Base-by-base conservation (phyloP, 2,329 filamentous ascomycete species). In the Lachnellula occidentalis region DNA sequence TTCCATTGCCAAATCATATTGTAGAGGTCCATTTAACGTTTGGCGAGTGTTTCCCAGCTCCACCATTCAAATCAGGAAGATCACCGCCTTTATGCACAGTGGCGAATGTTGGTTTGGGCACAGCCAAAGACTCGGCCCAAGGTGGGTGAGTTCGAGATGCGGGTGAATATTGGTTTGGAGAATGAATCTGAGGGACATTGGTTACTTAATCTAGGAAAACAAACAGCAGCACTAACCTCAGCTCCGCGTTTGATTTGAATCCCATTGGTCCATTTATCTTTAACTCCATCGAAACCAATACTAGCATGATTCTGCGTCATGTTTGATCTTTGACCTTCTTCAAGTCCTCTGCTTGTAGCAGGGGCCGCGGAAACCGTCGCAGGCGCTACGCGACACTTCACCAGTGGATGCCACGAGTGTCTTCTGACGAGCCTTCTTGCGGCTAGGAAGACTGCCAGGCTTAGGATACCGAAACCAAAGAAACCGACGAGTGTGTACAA, bases 91-190 rank as follows among this genome's bases (percentile, higher is more conserved):
- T 58, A 6, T 58, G 57, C 21, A 64, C 50, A 11, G 53, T 61
- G 24, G 56, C 46, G 27, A 64, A 55, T 2, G 54, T 58, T n/a
- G 59, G 46, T 42, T 60, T 58, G 9, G 62, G 62, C n/a, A 63
- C 34, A 43, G 42, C 56, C 19, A 64, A 41, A 12, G 60, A 54
- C 24, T 60, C 58, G 24, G 59, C 57, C 3, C 55, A 57, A 31
- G 58, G 56, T 34, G 56, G 37, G 24, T 45, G 45, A 34, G n/a
- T 41, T 17, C 50, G 45, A 34, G 57, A 54, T 21, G 42, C 17
- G 36, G 56, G 52, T 41, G 45, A 54, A 36, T 22, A 34, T 9
- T 15, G 37, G 15, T 22, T 31, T n/a, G 15, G 14, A 34, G 24
- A 36, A 7, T 19, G 14, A 45, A 34, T 19, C 34, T 58, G 14